Conservation (phyloP, 2,329 filamentous ascomycete species). For the Rutstroemia sp. region DNA sequence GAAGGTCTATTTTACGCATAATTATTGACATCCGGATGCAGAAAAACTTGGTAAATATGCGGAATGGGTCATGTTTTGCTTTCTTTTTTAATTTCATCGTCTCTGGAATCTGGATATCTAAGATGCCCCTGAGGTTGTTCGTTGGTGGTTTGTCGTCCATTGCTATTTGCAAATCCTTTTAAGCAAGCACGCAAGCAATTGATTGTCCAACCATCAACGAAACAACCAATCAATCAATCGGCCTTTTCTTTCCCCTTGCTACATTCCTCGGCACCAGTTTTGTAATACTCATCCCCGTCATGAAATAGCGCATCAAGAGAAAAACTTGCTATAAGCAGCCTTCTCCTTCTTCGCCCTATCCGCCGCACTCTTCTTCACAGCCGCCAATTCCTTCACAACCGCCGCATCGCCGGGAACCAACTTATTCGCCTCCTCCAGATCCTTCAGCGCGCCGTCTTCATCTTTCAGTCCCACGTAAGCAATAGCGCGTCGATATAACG, state of each 20-base stretch:
- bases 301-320: constrained; percentile 33
- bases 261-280: too few species aligned
- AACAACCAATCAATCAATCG: constrained; percentile 6
- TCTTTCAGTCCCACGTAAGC: constrained; percentile 74
- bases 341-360: constrained; percentile 81
- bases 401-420: constrained; percentile 69
- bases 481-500: constrained; percentile 72
- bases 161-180: too few species aligned
- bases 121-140: too few species aligned
- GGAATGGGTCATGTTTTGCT: too few species aligned
- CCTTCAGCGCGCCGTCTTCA: constrained; percentile 70
- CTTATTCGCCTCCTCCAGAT: constrained; percentile 67
- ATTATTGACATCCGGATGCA: too few species aligned
- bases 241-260: neutral
- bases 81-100: too few species aligned
- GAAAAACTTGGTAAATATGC: too few species aligned
- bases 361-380: constrained; percentile 69
- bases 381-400: constrained; percentile 65
- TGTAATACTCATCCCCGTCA: too few species aligned
- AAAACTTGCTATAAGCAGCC: constrained; percentile 89
- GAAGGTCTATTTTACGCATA: too few species aligned
- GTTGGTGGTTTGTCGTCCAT: too few species aligned
- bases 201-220: neutral
- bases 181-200: neutral
- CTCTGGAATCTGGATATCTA: too few species aligned